Evolutionary conservation across 169 alveolate species (phyloP).

Genomic region (Plasmodium gaboni): DNA sequence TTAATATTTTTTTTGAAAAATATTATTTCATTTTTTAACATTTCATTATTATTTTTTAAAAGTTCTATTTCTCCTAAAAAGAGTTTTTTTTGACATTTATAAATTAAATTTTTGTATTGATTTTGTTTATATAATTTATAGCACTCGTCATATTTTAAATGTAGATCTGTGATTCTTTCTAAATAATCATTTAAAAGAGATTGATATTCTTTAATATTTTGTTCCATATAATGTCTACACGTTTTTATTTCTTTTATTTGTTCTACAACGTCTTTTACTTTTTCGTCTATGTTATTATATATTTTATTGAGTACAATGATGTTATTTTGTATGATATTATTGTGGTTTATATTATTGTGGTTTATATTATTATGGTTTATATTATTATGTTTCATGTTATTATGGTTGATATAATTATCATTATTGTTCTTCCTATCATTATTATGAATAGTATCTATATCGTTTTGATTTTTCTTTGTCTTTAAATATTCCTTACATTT

Average conservation of each 20-base stretch:
- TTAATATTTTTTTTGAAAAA: conserved; percentile 32
- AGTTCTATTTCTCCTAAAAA: conserved; percentile 27
- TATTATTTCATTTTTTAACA: conserved; percentile 26
- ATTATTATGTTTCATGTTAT: not conserved
- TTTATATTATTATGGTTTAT: not conserved
- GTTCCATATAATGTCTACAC: conserved; percentile 28
- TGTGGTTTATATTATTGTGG: not conserved
- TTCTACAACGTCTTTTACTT: conserved; percentile 26
- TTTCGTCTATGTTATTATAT: conserved; percentile 34
- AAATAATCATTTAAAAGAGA: conserved; percentile 29
- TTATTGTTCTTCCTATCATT: not conserved
- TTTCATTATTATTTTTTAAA: conserved; percentile 26
- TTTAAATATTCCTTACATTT: conserved; percentile 35
- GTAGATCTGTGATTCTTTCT: conserved; percentile 44
- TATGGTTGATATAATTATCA: no score
- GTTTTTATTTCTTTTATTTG: conserved; percentile 26
- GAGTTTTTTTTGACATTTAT: conserved; percentile 52
- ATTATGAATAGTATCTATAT: no score
- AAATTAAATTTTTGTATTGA: conserved; percentile 23
- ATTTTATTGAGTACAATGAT: conserved; percentile 59
- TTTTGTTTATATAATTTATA: conserved; percentile 64
- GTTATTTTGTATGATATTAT: conserved; percentile 13
- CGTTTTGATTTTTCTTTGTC: conserved; percentile 1
- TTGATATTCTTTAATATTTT: conserved; percentile 48
- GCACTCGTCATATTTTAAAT: conserved; percentile 52